Evolutionary conservation across 2,329 filamentous ascomycete species (phyloP), one percentile per base, ranked within the genome.

Genomic region (Ceratocystis colombiana): DNA sequence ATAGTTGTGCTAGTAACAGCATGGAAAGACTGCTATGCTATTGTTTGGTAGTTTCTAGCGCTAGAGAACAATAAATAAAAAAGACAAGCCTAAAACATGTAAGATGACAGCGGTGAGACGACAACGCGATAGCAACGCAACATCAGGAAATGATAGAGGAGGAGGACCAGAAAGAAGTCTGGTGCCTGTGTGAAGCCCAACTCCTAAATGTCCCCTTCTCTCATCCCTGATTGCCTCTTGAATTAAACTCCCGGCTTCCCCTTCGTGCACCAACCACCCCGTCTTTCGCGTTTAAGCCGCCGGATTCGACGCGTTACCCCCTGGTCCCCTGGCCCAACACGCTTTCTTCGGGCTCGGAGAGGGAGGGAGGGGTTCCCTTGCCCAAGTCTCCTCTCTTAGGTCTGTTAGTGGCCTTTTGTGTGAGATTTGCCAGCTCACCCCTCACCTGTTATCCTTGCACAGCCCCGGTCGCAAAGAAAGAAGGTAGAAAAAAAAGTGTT

Each of bases 201-300:
- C 48, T 41, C 37, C 37, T 15, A 15, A 41, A 41, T 41, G 37
- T 41, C 12, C 37, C 37, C 37, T 41, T 41, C 37, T 41, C 37
- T 15, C 37, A 41, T 41, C 37, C 37, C 48, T 50, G 53, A 22
- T 33, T 57, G 12, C 5, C 28, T 59, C 28, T 30, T 37, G 55
- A 4, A 8, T 37, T 59, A 53, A 25, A 53, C 55, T 33, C 28
- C 30, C 55, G 55, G 55, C 28, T 37, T 59, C 55, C 15, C 55
- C 55, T 59, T 57, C 10, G 10, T 53, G 55, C 55, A 59, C 55
- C 55, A 59, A 37, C 55, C 55, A 59, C 55, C 55, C 55, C 55
- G 53, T 33, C 53, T 20, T 22, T 59, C 55, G 25, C 55, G 55
- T 59, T 30, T 37, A n/a, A 30, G 25, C 17, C 8, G 48, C 10